A percentile compares a stretch with the other conserved stretches of the same genome.
phyloP scores from a whole-genome alignment of 2,329 filamentous ascomycete genomes.

The Botryosphaeria agaves region DNA sequence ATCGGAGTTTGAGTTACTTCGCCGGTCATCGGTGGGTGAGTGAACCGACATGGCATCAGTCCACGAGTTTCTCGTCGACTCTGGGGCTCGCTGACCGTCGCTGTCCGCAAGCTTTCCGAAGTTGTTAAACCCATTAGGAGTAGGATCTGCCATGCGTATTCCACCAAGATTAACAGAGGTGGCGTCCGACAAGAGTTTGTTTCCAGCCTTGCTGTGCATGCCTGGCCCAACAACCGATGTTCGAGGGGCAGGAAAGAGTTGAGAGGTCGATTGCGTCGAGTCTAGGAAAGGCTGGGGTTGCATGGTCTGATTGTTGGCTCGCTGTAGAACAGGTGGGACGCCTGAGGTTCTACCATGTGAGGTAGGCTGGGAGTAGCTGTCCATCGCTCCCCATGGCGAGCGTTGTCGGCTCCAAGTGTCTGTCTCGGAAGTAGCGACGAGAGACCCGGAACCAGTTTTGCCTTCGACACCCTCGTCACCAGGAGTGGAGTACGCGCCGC shows the following conservation, averaged over 20 bases:
- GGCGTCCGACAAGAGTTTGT: no score
- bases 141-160: no score
- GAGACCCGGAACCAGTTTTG: constrained; percentile 51
- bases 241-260: no score
- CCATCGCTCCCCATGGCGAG: constrained; percentile 41
- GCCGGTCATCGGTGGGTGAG: constrained; percentile 25
- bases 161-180: no score
- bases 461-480: constrained; percentile 24
- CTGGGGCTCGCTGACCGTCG: constrained; percentile 12
- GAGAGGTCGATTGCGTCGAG: constrained; percentile 3
- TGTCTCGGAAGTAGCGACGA: constrained; percentile 51
- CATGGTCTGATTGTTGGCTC: constrained; percentile 10
- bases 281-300: constrained; percentile 16
- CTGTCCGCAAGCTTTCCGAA: constrained; percentile 14
- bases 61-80: constrained; percentile 13
- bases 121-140: constrained; percentile 14
- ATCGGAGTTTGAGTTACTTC: constrained; percentile 20
- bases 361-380: constrained; percentile 17
- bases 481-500: constrained; percentile 10
- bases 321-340: constrained; percentile 18
- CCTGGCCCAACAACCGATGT: no score
- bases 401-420: constrained; percentile 41
- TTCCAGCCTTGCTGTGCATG: no score
- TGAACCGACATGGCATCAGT: constrained; percentile 16
- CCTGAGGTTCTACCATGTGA: constrained; percentile 18